These are phyloP conservation scores for Ophiostoma triangulosporum DNA, from an alignment of 2,329 filamentous ascomycete genomes.

Conservation along the genomic window DNA sequence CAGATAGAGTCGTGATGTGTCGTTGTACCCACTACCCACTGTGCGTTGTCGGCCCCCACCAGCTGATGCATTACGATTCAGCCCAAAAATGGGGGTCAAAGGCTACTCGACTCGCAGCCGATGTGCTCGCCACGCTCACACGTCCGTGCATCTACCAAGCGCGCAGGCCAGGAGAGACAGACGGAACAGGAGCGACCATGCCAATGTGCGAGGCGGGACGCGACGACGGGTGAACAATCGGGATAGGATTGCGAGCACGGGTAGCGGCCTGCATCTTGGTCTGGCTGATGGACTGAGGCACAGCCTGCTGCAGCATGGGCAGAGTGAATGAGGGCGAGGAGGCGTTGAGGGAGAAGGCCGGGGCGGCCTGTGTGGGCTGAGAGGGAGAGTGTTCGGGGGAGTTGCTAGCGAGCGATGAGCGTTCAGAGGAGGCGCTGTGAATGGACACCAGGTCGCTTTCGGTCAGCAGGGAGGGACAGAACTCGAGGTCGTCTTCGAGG, in stretches of 20 bases:
- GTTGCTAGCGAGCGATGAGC: conserved; percentile 86
- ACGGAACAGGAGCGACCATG: conserved; percentile 68
- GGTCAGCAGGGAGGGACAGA: conserved; percentile 83
- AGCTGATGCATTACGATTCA: no score
- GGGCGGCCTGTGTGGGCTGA: conserved; percentile 65
- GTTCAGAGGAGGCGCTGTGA: conserved; percentile 77
- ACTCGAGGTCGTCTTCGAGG: conserved; percentile 89
- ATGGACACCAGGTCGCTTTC: conserved; percentile 79
- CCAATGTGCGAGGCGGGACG: conserved; percentile 63
- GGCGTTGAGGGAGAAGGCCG: conserved; percentile 61
- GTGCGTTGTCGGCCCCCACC: background rate
- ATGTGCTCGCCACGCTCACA: background rate
- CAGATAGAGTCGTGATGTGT: background rate
- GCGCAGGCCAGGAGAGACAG: conserved; percentile 44
- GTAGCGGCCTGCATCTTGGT: conserved; percentile 69
- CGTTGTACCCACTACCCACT: background rate
- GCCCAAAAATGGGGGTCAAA: no score
- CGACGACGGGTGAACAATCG: conserved; percentile 67
- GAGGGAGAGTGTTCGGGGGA: conserved; percentile 86
- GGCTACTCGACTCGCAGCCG: no score
- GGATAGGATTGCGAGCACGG: conserved; percentile 85
- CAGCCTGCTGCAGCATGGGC: conserved; percentile 45
- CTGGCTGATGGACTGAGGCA: conserved; percentile 36
- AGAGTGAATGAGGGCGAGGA: conserved; percentile 53
- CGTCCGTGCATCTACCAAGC: background rate